These are phyloP conservation scores for Hibiscus mutabilis DNA, from an alignment of 345 rosid species.

Conservation along the genomic window DNA sequence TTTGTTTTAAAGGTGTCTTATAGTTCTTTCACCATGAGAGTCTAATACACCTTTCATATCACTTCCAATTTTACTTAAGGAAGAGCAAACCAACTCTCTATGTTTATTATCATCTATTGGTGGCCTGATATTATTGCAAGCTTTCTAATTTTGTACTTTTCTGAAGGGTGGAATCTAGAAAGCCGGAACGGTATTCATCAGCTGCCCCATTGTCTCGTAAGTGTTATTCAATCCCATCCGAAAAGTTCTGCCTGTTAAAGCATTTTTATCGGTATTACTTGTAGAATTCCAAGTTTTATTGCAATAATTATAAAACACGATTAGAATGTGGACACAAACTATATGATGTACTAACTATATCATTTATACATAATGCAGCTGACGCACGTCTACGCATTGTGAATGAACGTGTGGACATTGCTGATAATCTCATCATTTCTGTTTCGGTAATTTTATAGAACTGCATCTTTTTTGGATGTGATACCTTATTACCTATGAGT, in stretches of 20 bases:
- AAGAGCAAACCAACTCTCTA: neutral
- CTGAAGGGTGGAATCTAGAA: conserved; percentile 44
- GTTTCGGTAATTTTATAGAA: conserved; percentile 45
- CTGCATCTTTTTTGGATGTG: conserved; percentile 4
- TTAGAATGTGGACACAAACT: neutral
- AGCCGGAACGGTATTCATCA: conserved; percentile 61
- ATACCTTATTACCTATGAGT: neutral
- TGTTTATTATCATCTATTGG: neutral
- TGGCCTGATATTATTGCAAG: conserved; percentile 13
- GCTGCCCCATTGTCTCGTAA: conserved; percentile 95
- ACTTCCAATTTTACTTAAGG: neutral
- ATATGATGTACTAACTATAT: neutral
- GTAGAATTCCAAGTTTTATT: neutral
- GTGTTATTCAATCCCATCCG: conserved; percentile 13
- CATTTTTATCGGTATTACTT: neutral
- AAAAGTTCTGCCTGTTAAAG: neutral
- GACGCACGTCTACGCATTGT: conserved; percentile 90
- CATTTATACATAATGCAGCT: conserved; percentile 38
- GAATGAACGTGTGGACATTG: conserved; percentile 79
- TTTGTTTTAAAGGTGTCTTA: neutral
- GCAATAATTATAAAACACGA: neutral
- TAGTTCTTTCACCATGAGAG: neutral
- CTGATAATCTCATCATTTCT: conserved; percentile 79
- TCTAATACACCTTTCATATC: neutral
- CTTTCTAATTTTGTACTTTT: conserved; percentile 20